These are phyloP conservation scores for Chiua sp. DNA, from an alignment of 1,284 basidiomycete genomes.

Conservation along the genomic window DNA sequence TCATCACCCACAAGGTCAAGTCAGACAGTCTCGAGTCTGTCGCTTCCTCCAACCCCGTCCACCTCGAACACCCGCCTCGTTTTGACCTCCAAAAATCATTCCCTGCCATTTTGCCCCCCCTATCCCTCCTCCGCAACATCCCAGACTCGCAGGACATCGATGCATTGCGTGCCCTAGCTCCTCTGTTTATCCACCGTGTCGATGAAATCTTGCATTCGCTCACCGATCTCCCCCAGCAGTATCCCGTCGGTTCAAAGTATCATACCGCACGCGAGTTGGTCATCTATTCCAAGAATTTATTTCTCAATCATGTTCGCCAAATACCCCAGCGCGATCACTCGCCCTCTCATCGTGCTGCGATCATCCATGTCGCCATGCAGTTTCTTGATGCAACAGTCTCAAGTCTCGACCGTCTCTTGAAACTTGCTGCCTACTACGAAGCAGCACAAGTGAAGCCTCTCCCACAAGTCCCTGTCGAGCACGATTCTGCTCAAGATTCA, in stretches of 20 bases:
- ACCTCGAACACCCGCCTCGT: neutral
- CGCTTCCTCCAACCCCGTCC: constrained; percentile 9
- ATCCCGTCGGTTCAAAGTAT: constrained; percentile 30
- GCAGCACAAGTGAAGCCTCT: constrained; percentile 35
- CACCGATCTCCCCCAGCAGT: constrained; percentile 21
- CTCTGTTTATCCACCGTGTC: constrained; percentile 28
- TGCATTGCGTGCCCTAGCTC: constrained; percentile 33
- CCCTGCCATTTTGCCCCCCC: constrained; percentile 34
- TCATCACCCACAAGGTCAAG: constrained; percentile 6
- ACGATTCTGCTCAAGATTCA: neutral
- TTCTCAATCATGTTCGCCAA: constrained; percentile 28
- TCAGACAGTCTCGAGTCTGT: constrained; percentile 15
- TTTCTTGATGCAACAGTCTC: constrained; percentile 33
- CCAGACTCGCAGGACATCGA: constrained; percentile 30
- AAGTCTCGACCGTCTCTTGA: constrained; percentile 31
- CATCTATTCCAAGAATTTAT: constrained; percentile 28
- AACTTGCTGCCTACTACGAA: constrained; percentile 32
- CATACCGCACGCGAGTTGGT: constrained; percentile 26
- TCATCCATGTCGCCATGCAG: constrained; percentile 27
- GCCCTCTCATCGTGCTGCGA: constrained; percentile 8
- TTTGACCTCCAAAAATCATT: constrained; percentile 40
- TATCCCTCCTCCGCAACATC: constrained; percentile 28
- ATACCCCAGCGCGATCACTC: constrained; percentile 12
- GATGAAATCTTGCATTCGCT: constrained; percentile 36
- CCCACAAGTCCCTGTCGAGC: constrained; percentile 23